Evolutionary conservation across 331 rosid species (phyloP).

Genomic region (Quercus tomentella): DNA sequence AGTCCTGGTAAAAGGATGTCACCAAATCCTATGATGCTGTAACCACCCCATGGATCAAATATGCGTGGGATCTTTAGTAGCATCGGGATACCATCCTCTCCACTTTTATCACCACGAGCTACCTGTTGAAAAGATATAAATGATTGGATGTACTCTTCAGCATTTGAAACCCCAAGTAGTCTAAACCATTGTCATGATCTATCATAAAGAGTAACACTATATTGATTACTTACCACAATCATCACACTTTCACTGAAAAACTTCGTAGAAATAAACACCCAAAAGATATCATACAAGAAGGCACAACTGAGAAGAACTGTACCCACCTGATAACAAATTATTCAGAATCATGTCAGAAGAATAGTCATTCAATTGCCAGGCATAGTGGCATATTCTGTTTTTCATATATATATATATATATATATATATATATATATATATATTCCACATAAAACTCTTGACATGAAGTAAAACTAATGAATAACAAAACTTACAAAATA

Average conservation of each 20-base stretch:
- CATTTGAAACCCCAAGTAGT: not conserved
- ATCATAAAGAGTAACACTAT: not conserved
- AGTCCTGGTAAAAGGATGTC: constrained; percentile 96
- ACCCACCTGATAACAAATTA: constrained; percentile 66
- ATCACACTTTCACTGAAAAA: constrained; percentile 93
- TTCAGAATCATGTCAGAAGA: constrained; percentile 19
- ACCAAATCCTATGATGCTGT: constrained; percentile 96
- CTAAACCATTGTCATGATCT: constrained; percentile 3
- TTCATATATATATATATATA: not conserved
- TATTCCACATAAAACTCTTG: not conserved
- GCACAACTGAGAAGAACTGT: constrained; percentile 94
- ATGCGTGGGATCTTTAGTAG: constrained; percentile 92
- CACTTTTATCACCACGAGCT: constrained; percentile 91
- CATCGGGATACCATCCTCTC: constrained; percentile 98
- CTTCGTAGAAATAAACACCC: constrained; percentile 89
- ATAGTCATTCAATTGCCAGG: not conserved
- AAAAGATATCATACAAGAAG: constrained; percentile 84
- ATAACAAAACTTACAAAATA: not conserved
- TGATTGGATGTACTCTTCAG: not conserved
- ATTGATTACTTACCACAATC: constrained; percentile 84
- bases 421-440: too few relatives aligned
- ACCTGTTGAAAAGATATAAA: constrained; percentile 41
- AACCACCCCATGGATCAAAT: constrained; percentile 99
- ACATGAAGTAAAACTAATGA: not conserved
- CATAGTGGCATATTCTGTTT: not conserved